These are phyloP conservation scores for Claviceps digitariae DNA, from an alignment of 2,329 filamentous ascomycete species.

Conservation along the genomic window DNA sequence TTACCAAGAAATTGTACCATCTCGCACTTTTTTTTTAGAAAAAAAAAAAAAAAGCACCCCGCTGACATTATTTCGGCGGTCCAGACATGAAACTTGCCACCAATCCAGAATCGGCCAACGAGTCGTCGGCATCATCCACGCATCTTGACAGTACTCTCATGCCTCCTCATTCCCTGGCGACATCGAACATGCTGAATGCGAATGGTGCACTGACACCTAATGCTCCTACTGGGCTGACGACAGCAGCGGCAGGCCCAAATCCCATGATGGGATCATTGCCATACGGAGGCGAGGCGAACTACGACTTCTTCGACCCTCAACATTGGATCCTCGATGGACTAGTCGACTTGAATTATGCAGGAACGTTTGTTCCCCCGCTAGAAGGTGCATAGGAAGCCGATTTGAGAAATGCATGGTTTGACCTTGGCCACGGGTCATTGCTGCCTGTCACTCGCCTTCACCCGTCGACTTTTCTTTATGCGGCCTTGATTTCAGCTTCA, in stretches of 20 bases:
- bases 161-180: constrained; percentile 23
- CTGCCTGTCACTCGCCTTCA: background rate
- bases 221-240: constrained; percentile 28
- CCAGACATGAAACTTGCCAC: constrained; percentile 71
- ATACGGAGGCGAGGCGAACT: constrained; percentile 54
- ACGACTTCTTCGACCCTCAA: constrained; percentile 83
- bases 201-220: constrained; percentile 41
- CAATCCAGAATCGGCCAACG: constrained; percentile 64
- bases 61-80: too few species aligned
- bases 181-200: constrained; percentile 32
- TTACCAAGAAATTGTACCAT: background rate
- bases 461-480: background rate
- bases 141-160: constrained; percentile 49
- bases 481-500: background rate
- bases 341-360: constrained; percentile 60
- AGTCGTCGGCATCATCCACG: constrained; percentile 56
- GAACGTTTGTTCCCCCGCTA: constrained; percentile 37
- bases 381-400: constrained; percentile 31
- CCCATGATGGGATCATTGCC: constrained; percentile 35
- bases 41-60: too few species aligned
- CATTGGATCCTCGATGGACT: constrained; percentile 89
- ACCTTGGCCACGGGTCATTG: background rate
- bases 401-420: too few species aligned
- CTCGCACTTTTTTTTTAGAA: too few species aligned
- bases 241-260: constrained; percentile 24